These are phyloP conservation scores for Tylopilus rubrobrunneus DNA, from an alignment of 768 basidiomycete genomes.

Conservation along the genomic window DNA sequence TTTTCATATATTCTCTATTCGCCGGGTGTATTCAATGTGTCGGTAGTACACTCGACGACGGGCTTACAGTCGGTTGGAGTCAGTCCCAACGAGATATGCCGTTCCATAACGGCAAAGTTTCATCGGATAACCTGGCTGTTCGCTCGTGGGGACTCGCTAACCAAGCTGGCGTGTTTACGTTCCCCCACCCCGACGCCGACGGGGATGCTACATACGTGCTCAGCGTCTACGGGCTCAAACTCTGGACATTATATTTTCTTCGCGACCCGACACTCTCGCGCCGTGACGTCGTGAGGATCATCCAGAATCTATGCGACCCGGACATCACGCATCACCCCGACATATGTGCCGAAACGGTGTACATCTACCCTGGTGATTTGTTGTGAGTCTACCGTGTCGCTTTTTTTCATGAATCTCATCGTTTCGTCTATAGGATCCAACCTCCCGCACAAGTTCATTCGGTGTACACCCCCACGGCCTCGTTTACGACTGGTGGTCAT, in stretches of 20 bases:
- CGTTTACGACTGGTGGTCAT: neutral
- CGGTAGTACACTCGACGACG: slow-evolving; percentile 1
- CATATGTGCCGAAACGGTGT: neutral
- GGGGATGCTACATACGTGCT: neutral
- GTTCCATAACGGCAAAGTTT: neutral
- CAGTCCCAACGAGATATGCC: neutral
- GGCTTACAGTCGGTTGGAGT: slow-evolving; percentile 4
- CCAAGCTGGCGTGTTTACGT: neutral
- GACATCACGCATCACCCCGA: neutral
- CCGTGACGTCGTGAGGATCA: neutral
- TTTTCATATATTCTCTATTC: neutral
- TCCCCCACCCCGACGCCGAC: neutral
- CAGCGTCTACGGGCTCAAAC: neutral
- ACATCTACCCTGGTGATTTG: neutral
- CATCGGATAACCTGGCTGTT: neutral
- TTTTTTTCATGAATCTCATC: neutral
- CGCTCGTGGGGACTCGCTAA: neutral
- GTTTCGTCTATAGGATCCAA: neutral
- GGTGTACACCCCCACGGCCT: neutral
- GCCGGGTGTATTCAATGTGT: neutral
- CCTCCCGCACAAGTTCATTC: neutral
- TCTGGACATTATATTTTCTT: neutral
- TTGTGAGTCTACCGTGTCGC: neutral
- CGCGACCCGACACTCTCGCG: neutral
- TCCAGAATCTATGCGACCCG: neutral